A percentile compares a stretch with the other conserved stretches of the same genome.
These are phyloP conservation scores for Kwoniella bestiolae DNA, from an alignment of 768 basidiomycete genomes.

Conservation along the genomic window DNA sequence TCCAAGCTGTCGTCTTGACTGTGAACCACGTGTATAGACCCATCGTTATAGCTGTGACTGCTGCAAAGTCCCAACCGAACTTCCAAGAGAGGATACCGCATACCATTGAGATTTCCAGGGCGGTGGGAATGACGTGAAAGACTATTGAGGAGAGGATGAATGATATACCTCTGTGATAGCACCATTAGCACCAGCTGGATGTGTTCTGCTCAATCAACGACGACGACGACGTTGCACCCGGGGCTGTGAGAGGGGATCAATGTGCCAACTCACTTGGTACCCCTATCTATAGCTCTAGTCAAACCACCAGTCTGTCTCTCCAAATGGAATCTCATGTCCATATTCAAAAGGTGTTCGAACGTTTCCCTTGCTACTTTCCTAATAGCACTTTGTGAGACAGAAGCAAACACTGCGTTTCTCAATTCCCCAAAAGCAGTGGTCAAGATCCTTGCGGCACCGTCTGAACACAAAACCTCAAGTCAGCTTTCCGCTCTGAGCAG, in stretches of 20 bases:
- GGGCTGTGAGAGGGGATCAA: too few relatives aligned
- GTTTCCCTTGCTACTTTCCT: constrained; percentile 94
- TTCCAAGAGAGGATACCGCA: constrained; percentile 99
- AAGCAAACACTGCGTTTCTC: constrained; percentile 93
- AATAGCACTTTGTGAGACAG: constrained; percentile 90
- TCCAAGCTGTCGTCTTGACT: constrained; percentile 92
- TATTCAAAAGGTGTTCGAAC: constrained; percentile 86
- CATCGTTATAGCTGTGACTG: constrained; percentile 81
- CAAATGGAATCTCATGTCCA: constrained; percentile 91
- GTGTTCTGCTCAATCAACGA: too few relatives aligned
- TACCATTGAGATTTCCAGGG: constrained; percentile 92
- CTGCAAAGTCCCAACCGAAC: constrained; percentile 97
- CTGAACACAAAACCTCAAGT: constrained; percentile 60
- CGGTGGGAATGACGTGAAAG: constrained; percentile 94
- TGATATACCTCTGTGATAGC: constrained; percentile 80
- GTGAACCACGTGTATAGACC: constrained; percentile 97
- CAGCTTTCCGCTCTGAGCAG: too few relatives aligned
- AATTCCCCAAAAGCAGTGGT: constrained; percentile 89
- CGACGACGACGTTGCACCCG: too few relatives aligned
- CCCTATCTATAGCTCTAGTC: constrained; percentile 93
- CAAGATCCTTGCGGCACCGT: constrained; percentile 86
- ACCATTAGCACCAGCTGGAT: background rate
- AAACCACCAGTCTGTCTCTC: constrained; percentile 93
- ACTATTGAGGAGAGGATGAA: constrained; percentile 91
- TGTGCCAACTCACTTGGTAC: constrained; percentile 77